These are phyloP conservation scores for Hylodesmum podocarpum DNA, from an alignment of 306 rosid genomes.

Conservation along the genomic window DNA sequence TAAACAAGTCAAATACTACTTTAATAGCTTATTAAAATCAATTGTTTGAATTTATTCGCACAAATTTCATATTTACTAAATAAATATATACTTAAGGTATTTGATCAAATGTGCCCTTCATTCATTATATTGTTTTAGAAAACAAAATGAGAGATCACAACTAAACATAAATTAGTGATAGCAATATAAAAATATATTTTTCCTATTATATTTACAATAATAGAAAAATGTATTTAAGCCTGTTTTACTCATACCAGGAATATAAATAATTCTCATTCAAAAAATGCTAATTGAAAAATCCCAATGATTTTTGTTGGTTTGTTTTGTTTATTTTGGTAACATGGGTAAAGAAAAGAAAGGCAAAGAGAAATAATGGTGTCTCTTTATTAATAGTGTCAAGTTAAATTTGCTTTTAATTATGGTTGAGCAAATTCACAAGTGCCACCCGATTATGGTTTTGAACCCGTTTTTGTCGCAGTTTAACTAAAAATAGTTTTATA, in stretches of 20 bases:
- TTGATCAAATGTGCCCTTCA: background rate
- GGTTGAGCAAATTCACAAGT: constrained; percentile 4
- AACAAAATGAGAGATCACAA: background rate
- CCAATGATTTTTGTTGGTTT: background rate
- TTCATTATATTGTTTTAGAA: background rate
- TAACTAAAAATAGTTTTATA: constrained; percentile 39
- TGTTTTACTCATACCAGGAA: background rate
- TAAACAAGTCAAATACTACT: background rate
- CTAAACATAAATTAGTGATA: background rate
- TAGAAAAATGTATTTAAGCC: background rate
- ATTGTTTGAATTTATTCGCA: background rate
- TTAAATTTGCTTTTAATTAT: background rate
- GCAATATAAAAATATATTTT: background rate
- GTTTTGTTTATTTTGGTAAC: background rate
- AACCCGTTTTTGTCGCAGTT: constrained; percentile 58
- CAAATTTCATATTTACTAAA: background rate
- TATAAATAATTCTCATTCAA: too few species aligned
- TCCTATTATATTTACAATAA: background rate
- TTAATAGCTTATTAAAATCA: background rate
- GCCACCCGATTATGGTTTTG: constrained; percentile 18
- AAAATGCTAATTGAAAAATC: background rate
- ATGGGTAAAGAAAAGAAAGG: background rate
- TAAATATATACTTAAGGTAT: background rate
- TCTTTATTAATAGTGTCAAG: background rate
- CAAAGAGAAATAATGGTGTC: background rate